Percentiles rank a stretch among this genome's conserved stretches.
Evolutionary conservation across 1,284 basidiomycete genomes (phyloP).

Genomic region (Xerocomus nothofagi): DNA sequence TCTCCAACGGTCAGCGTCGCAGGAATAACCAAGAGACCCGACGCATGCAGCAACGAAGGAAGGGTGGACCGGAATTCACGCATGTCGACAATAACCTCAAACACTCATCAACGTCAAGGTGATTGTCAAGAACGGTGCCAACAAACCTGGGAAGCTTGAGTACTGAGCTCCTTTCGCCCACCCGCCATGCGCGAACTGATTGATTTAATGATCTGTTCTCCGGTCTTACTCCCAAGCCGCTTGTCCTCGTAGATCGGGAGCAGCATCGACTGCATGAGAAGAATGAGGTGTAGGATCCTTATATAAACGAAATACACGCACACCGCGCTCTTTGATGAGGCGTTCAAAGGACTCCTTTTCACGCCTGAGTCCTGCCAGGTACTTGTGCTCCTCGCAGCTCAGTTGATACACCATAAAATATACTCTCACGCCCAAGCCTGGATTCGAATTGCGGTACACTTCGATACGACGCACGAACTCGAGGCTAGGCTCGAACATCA

Average conservation of each 20-base stretch:
- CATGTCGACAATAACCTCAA: conserved; percentile 92
- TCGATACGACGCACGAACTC: conserved; percentile 93
- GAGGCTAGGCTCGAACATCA: conserved; percentile 95
- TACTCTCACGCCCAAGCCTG: conserved; percentile 81
- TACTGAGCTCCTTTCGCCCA: conserved; percentile 69
- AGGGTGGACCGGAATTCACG: conserved; percentile 94
- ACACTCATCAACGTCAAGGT: background rate
- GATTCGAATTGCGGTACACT: conserved; percentile 83
- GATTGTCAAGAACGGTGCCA: conserved; percentile 1
- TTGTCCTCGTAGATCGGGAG: conserved; percentile 85
- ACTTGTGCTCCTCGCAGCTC: conserved; percentile 95
- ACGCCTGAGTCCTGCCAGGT: conserved; percentile 82
- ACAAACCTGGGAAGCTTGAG: conserved; percentile 69
- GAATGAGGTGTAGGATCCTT: background rate
- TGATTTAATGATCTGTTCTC: conserved; percentile 74
- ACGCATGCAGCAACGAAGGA: conserved; percentile 87
- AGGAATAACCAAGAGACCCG: conserved; percentile 80
- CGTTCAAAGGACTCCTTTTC: conserved; percentile 96
- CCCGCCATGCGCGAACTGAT: conserved; percentile 90
- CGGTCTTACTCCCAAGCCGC: conserved; percentile 35
- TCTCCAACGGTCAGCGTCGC: conserved; percentile 94
- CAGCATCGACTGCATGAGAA: conserved; percentile 75
- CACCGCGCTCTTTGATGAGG: conserved; percentile 89
- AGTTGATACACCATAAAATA: conserved; percentile 95
- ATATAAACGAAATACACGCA: conserved; percentile 42